phyloP scores from a whole-genome alignment of 2,329 filamentous ascomycete species.

The Whalleya microplaca region DNA sequence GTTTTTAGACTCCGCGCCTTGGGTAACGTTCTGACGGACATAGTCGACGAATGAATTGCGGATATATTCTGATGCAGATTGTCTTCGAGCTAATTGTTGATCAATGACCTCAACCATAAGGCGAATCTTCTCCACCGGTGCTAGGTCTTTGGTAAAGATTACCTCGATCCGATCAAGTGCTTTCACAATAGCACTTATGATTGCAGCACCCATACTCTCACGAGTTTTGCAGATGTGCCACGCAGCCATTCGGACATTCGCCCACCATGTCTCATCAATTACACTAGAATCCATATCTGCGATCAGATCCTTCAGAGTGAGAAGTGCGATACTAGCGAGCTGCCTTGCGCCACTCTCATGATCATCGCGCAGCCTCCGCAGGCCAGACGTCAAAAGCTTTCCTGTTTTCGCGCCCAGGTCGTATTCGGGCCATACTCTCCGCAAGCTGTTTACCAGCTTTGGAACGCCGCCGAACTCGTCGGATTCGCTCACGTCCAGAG shows the following conservation, averaged over 20 bases:
- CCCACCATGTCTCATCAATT: conserved; percentile 55
- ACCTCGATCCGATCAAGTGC: conserved; percentile 47
- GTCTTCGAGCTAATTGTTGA: conserved; percentile 26
- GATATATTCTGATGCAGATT: conserved; percentile 34
- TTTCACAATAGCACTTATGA: conserved; percentile 53
- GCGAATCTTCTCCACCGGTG: conserved; percentile 30
- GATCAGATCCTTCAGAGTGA: conserved; percentile 52
- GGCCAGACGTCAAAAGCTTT: conserved; percentile 47
- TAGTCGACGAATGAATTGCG: conserved; percentile 40
- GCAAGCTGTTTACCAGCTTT: conserved; percentile 58
- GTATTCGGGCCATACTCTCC: conserved; percentile 62
- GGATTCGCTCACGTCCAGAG: conserved; percentile 50
- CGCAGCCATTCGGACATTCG: conserved; percentile 54
- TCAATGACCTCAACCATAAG: conserved; percentile 28
- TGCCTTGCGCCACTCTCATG: conserved; percentile 63
- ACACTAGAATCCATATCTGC: conserved; percentile 34
- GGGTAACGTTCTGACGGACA: conserved; percentile 31
- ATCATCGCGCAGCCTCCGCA: conserved; percentile 56
- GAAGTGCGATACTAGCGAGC: conserved; percentile 58
- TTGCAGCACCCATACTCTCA: conserved; percentile 68
- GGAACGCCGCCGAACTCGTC: conserved; percentile 58
- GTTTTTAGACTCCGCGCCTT: conserved; percentile 4
- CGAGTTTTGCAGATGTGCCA: conserved; percentile 69
- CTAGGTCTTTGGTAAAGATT: conserved; percentile 26
- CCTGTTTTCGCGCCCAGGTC: conserved; percentile 52